Conservation (phyloP, 1,284 basidiomycete genomes). For the Veloboletus limbatus region DNA sequence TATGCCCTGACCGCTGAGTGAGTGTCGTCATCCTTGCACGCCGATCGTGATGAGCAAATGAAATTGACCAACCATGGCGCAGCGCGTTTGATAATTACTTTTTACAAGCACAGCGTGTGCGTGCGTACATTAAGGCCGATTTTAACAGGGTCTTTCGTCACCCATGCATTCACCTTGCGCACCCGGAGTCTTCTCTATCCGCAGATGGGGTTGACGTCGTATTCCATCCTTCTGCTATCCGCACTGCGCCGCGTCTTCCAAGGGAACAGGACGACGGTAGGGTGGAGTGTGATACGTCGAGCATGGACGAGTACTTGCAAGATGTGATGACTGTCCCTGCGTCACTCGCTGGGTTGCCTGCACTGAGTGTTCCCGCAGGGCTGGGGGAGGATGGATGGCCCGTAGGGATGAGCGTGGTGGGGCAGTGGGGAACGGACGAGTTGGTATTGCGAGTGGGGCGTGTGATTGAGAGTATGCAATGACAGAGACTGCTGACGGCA, state of each 20-base stretch:
- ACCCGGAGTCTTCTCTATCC: conserved; percentile 6
- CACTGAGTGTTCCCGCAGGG: conserved; percentile 67
- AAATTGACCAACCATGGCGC: not conserved
- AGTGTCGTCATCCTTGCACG: conserved; percentile 28
- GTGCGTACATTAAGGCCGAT: conserved; percentile 69
- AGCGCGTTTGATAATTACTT: conserved; percentile 98
- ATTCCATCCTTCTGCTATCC: conserved; percentile 84
- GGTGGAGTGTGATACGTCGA: conserved; percentile 14
- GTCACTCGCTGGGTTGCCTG: conserved; percentile 86
- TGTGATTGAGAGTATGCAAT: conserved; percentile 36
- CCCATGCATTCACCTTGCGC: conserved; percentile 48
- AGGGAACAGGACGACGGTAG: conserved; percentile 5
- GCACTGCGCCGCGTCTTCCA: conserved; percentile 64
- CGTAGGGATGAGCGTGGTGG: conserved; percentile 80
- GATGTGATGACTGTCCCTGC: conserved; percentile 93
- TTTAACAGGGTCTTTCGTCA: conserved; percentile 70
- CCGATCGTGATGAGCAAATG: not conserved
- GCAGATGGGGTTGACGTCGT: conserved; percentile 68
- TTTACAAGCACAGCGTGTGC: conserved; percentile 84
- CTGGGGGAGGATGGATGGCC: conserved; percentile 70
- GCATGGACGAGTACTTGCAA: conserved; percentile 73
- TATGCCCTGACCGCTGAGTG: conserved; percentile 92
- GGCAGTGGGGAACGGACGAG: conserved; percentile 88
- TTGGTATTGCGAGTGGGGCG: conserved; percentile 58
- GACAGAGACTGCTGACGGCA: not conserved